Evolutionary conservation across 2,329 filamentous ascomycete species (phyloP).

Genomic region (Mycogone perniciosa): DNA sequence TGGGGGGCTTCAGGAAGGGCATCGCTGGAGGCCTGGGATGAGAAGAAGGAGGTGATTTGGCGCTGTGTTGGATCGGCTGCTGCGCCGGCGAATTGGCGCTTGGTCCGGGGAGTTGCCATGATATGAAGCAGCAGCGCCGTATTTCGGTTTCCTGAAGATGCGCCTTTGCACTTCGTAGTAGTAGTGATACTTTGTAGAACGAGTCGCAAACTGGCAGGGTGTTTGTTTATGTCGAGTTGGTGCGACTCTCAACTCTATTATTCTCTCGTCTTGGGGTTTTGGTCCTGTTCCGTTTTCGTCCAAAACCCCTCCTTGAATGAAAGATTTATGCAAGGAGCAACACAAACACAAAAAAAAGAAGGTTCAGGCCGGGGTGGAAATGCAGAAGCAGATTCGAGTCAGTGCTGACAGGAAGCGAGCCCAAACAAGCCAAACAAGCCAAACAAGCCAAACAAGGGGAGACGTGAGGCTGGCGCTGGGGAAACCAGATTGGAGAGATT

Average conservation of each 20-base stretch:
- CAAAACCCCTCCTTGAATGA: not conserved
- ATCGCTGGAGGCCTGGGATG: constrained; percentile 32
- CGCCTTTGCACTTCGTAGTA: not conserved
- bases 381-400: not conserved
- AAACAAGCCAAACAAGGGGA: constrained; percentile 1
- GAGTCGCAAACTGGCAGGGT: not conserved
- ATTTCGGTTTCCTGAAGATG: not conserved
- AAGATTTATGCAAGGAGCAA: no score
- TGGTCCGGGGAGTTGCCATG: constrained; percentile 51
- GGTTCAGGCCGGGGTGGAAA: not conserved
- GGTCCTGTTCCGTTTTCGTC: constrained; percentile 3
- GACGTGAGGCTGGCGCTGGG: constrained; percentile 10
- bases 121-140: constrained; percentile 11
- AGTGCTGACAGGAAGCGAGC: not conserved
- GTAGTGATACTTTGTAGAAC: not conserved
- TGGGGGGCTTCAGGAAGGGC: constrained; percentile 20
- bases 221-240: not conserved
- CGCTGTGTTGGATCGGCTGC: constrained; percentile 52
- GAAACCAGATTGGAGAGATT: constrained; percentile 9
- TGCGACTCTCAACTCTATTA: not conserved
- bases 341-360: not conserved
- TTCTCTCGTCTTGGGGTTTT: no score
- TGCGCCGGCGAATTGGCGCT: constrained; percentile 56
- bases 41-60: constrained; percentile 60
- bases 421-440: constrained; percentile 1